A percentile compares a stretch with the other conserved stretches of the same genome.
phyloP scores from a whole-genome alignment of 1,284 basidiomycete genomes.

The Cutaneotrichosporon curvatum region DNA sequence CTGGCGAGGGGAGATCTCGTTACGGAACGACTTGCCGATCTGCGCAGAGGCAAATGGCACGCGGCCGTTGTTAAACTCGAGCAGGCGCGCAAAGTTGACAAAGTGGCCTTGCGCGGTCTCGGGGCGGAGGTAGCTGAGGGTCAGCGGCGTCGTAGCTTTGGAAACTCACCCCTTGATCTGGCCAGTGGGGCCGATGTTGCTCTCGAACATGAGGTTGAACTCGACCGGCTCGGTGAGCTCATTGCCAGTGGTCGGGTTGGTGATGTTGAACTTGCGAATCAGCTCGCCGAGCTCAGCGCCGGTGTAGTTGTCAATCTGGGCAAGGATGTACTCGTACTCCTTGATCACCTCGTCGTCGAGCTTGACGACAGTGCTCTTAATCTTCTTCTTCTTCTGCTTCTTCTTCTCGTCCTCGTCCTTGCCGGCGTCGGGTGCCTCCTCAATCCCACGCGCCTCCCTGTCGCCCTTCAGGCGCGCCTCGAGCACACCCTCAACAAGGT shows the following conservation, averaged over 20 bases:
- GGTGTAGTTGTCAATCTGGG: conserved; percentile 91
- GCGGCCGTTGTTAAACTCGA: conserved; percentile 96
- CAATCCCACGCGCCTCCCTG: conserved; percentile 76
- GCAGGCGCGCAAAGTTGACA: conserved; percentile 92
- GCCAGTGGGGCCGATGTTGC: conserved; percentile 94
- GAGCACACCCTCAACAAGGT: conserved; percentile 88
- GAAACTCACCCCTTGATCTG: conserved; percentile 71
- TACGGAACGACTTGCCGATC: conserved; percentile 93
- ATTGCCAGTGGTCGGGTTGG: conserved; percentile 88
- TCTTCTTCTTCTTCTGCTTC: conserved; percentile 77
- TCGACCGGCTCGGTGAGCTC: conserved; percentile 85
- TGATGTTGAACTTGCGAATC: conserved; percentile 73
- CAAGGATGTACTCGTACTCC: conserved; percentile 76
- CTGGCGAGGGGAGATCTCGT: conserved; percentile 95
- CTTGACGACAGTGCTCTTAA: conserved; percentile 68
- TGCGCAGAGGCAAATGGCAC: conserved; percentile 96
- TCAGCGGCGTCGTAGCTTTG: conserved; percentile 44
- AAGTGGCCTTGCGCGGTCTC: conserved; percentile 99
- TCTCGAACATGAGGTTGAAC: conserved; percentile 99
- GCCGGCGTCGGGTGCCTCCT: conserved; percentile 52
- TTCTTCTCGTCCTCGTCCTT: conserved; percentile 60
- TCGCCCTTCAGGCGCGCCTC: conserved; percentile 85
- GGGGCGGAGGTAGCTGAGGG: conserved; percentile 68
- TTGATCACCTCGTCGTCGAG: conserved; percentile 67
- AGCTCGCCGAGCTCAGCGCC: conserved; percentile 84